These are phyloP conservation scores for Globisporangium okanoganense DNA, from an alignment of 352 stramenopile genomes.

Conservation along the genomic window DNA sequence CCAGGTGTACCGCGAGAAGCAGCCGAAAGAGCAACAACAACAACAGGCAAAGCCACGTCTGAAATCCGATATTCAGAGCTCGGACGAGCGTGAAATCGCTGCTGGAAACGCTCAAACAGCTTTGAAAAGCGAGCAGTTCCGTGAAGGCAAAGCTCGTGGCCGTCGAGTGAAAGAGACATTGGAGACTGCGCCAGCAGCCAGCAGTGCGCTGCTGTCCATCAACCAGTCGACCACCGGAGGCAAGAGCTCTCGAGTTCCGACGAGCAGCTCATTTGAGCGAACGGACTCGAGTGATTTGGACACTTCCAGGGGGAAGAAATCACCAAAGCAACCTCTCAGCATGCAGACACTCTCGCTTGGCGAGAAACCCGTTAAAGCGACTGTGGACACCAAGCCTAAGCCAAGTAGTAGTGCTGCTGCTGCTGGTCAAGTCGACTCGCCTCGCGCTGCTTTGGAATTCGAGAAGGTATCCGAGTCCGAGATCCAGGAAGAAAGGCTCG, in stretches of 20 bases:
- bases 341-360: background rate
- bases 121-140: background rate
- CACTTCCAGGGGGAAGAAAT: constrained; percentile 12
- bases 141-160: background rate
- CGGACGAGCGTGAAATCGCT: background rate
- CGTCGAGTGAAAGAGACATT: constrained; percentile 4
- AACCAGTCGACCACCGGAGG: background rate
- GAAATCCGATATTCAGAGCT: constrained; percentile 2
- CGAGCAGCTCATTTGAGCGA: background rate
- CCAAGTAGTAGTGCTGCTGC: background rate
- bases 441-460: background rate
- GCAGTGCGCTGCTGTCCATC: background rate
- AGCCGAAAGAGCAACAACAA: constrained; percentile 16
- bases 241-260: background rate
- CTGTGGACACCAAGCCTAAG: background rate
- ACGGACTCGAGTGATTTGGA: constrained; percentile 15
- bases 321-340: constrained; percentile 12
- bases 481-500: background rate
- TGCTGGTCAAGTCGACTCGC: background rate
- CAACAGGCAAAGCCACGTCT: background rate
- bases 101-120: background rate
- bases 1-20: constrained; percentile 66
- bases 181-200: background rate
- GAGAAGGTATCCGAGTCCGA: background rate
- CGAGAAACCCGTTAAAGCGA: constrained; percentile 1